phyloP scores from a whole-genome alignment of 2,329 filamentous ascomycete species.

The Thermothelomyces thermophilus region DNA sequence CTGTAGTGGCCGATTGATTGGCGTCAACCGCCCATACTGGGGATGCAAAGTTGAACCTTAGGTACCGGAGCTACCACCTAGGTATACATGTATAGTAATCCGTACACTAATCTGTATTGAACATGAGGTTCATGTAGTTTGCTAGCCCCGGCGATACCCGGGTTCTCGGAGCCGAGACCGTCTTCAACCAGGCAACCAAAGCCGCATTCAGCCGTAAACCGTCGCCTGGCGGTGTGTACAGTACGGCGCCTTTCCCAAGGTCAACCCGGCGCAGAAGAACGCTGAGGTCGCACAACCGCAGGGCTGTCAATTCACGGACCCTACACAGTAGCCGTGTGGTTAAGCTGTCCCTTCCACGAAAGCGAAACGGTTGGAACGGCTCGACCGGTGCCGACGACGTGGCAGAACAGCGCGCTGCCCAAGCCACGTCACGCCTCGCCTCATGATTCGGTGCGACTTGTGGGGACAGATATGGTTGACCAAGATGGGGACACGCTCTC shows the following conservation, averaged over 20 bases:
- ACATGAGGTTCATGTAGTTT: too few species aligned
- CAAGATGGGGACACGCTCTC: not conserved
- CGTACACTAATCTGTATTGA: too few species aligned
- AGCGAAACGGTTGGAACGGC: not conserved
- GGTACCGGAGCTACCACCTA: too few species aligned
- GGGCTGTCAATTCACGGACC: too few species aligned
- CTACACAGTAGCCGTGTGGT: too few species aligned
- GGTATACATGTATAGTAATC: too few species aligned
- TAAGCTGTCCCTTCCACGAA: not conserved
- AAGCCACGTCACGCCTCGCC: constrained; percentile 11
- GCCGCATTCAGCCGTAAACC: not conserved
- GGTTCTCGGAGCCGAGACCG: not conserved
- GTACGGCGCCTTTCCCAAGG: too few species aligned
- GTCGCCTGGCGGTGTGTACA: not conserved
- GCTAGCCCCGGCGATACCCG: not conserved
- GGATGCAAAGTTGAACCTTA: not conserved
- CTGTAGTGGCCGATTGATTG: not conserved
- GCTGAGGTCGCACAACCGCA: too few species aligned
- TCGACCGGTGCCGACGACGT: constrained; percentile 4
- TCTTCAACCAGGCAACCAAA: not conserved
- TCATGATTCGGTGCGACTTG: not conserved
- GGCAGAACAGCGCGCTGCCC: not conserved
- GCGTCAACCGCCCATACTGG: not conserved
- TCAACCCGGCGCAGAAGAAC: too few species aligned
- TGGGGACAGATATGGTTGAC: not conserved